Evolutionary conservation across 768 basidiomycete species (phyloP), one percentile per base, ranked within the genome.

Genomic region (Lactifluus volemus): DNA sequence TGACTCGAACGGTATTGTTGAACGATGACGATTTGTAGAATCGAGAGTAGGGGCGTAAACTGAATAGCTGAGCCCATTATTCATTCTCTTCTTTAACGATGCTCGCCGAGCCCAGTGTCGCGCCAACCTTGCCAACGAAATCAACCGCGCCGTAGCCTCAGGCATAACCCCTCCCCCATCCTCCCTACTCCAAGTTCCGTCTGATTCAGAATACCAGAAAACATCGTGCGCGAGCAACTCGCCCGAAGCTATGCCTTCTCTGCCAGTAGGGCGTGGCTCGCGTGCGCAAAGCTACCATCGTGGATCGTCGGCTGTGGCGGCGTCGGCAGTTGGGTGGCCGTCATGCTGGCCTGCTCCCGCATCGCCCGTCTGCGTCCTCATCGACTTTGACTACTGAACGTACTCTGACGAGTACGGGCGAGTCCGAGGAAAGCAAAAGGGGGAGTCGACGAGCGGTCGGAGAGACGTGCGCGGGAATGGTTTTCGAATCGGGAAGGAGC

Each of bases 171-270:
- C 55, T 15, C 49, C 53, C 21, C 48, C 60, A 11, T 45, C 49
- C 14, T 38, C 49, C 21, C 30, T 32, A 50, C 10, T 32, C 57
- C 41, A 30, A 51, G 21, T 9, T 34, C 36, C 19, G 30, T 21
- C 42, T 25, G 55, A 17, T 6, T 32, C 58, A 19, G 74, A n/a
- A n/a, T n/a, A n/a, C n/a, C n/a, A 1, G 25, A 25, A 25, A 25
- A 25, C 1, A 1, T 25, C 25, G 25, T 25, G 25, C 25, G 25
- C 25, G 95, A 99, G 70, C 87, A 97, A 72, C 79, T 99, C 49
- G 88, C 96, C 4, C 77, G 97, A 47, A 98, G 98, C 73, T 97
- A 96, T 68, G 85, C 89, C 9, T 98, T 98, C 74, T 85, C 94
- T 65, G 95, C 25, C 25, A 25, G 25, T 25, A 25, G 2, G 25